Evolutionary conservation across 1,284 basidiomycete species (phyloP), one percentile per base, ranked within the genome.

Genomic region (Butyriboletus appendiculatus): DNA sequence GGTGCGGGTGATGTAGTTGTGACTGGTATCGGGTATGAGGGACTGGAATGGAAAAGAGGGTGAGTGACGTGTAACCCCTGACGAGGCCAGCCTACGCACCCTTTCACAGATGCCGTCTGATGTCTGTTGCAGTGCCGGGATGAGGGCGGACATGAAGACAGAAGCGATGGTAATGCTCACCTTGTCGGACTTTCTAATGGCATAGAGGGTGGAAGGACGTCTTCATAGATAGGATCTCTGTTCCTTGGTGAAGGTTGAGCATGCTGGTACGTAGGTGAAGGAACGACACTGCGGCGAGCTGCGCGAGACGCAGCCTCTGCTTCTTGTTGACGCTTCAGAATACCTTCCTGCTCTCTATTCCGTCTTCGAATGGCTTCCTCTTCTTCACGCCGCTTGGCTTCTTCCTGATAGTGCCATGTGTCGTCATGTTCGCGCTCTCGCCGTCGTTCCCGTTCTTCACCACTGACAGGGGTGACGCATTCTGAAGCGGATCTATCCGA

Each of bases 1-100:
- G 80, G 76, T 39, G 75, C 64, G 14, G 76, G 74, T 40, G 81
- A 79, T 20, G 80, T 82, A 7, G 80, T 82, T 11, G 80, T 82
- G 43, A 81, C 70, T 52, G 71, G 71, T 35, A 75, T 70, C 16
- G 71, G 68, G 50, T 72, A 76, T 61, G 60, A 65, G 35, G 45
- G 56, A 8, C 67, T 69, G n/a, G 52, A 67, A 59, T 50, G 51
- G 54, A 61, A 68, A n/a, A 41, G 34, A 45, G 32, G 48, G 52
- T 57, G 43, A 34, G 53, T 55, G 18, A 58, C 30, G 34, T 50
- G 45, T 47, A 46, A 39, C 37, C 41, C 44, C 40, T 49, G 46
- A 53, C 20, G 15, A 47, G 28, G 40, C 34, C 8, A 46, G 34
- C 16, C 50, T 46, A 66, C 70, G 32, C 50, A 69, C 67, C 55